Evolutionary conservation across 108 stramenopile species (phyloP).

Genomic region (Discostella stelligeroides): DNA sequence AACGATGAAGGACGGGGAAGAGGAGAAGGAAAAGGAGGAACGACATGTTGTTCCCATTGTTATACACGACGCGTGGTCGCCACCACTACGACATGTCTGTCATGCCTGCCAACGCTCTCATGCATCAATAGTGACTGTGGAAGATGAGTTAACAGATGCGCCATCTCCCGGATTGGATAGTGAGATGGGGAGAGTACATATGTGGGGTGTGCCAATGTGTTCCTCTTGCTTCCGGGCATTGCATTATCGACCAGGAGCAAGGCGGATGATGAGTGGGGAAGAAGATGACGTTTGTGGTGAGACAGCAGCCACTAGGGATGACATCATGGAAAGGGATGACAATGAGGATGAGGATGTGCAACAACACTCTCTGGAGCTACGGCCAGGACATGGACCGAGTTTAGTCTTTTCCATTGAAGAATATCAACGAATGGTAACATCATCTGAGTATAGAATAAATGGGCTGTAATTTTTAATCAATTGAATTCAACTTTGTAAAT

Average conservation of each 20-base stretch:
- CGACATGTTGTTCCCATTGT: conserved; percentile 9
- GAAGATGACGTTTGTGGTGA: background rate
- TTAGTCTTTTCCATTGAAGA: conserved; percentile 4
- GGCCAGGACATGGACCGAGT: background rate
- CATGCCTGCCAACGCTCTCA: conserved; percentile 30
- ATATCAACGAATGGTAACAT: conserved; percentile 9
- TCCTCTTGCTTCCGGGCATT: conserved; percentile 17
- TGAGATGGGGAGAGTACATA: background rate
- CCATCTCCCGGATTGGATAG: conserved; percentile 14
- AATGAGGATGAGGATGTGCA: too few relatives aligned
- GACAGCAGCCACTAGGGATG: background rate
- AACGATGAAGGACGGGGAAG: background rate
- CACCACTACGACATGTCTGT: conserved; percentile 15
- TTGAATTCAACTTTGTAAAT: too few relatives aligned
- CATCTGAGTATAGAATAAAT: background rate
- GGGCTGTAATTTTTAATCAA: background rate
- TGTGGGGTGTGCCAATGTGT: conserved; percentile 18
- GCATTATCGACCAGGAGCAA: conserved; percentile 9
- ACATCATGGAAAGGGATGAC: too few relatives aligned
- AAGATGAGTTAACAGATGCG: conserved; percentile 27
- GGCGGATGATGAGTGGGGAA: background rate
- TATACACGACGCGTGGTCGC: conserved; percentile 36
- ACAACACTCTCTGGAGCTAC: conserved; percentile 1
- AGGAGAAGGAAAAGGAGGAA: background rate
- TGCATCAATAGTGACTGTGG: conserved; percentile 34